Conservation (phyloP, 1,284 basidiomycete species). For the Irpex sp. region DNA sequence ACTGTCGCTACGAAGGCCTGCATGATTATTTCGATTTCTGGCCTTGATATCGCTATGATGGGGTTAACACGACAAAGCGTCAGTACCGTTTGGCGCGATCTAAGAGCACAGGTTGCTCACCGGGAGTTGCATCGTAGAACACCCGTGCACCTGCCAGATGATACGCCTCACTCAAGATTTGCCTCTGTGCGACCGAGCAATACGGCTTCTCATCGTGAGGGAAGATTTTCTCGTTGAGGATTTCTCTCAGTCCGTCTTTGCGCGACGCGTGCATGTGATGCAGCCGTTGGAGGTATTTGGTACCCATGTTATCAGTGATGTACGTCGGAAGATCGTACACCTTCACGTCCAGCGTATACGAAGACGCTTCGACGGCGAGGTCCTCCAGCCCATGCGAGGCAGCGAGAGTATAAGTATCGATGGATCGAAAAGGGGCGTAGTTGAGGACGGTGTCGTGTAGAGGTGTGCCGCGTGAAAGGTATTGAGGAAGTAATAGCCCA, state of each 20-base stretch:
- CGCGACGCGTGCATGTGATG: conserved; percentile 37
- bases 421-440: conserved; percentile 24
- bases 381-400: conserved; percentile 29
- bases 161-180: conserved; percentile 18
- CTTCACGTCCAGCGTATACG: conserved; percentile 31
- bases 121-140: background rate
- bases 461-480: conserved; percentile 21
- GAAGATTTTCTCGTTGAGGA: conserved; percentile 31
- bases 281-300: conserved; percentile 37
- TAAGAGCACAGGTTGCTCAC: background rate
- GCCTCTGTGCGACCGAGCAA: conserved; percentile 27
- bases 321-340: conserved; percentile 31
- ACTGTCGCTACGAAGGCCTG: background rate
- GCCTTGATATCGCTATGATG: background rate
- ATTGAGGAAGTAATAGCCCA: conserved; percentile 22
- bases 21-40: background rate
- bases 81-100: too few species aligned
- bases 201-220: conserved; percentile 25
- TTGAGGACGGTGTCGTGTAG: conserved; percentile 28
- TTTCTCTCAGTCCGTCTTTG: conserved; percentile 31
- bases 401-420: conserved; percentile 35
- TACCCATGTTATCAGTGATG: conserved; percentile 32
- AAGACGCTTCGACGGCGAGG: conserved; percentile 32
- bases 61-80: too few species aligned
- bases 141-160: background rate